A percentile compares a stretch with the other conserved stretches of the same genome.
These are phyloP conservation scores for Gonapodya sp. DNA, from an alignment of 192 early-diverging fungal species.

Conservation along the genomic window DNA sequence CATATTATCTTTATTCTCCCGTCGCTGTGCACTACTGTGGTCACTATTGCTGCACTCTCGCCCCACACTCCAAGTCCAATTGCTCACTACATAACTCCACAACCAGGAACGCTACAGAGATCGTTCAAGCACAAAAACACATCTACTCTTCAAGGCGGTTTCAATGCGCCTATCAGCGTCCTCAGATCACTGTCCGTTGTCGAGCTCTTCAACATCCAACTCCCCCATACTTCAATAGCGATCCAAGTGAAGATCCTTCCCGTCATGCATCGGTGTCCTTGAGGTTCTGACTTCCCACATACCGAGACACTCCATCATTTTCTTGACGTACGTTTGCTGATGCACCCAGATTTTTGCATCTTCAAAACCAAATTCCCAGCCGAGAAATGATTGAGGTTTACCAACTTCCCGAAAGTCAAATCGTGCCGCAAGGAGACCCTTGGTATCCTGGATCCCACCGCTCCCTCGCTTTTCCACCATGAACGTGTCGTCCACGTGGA, in stretches of 20 bases:
- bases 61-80: too few species aligned
- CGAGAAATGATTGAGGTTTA: background rate
- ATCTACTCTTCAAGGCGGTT: too few species aligned
- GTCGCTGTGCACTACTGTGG: too few species aligned
- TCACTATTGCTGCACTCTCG: too few species aligned
- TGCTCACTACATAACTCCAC: too few species aligned
- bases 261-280: background rate
- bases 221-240: background rate
- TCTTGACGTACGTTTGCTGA: background rate
- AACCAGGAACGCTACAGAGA: too few species aligned
- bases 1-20: too few species aligned
- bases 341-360: background rate
- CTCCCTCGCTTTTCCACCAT: background rate
- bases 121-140: too few species aligned
- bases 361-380: background rate
- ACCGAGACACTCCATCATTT: background rate
- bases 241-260: background rate
- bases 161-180: too few species aligned
- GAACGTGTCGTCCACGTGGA: too few species aligned
- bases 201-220: too few species aligned
- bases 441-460: background rate
- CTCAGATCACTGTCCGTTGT: too few species aligned
- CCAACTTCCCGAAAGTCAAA: background rate
- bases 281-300: background rate
- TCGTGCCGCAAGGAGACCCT: background rate